Conservation (phyloP, 1,284 basidiomycete genomes). For the Stygiomarasmius scandens region DNA sequence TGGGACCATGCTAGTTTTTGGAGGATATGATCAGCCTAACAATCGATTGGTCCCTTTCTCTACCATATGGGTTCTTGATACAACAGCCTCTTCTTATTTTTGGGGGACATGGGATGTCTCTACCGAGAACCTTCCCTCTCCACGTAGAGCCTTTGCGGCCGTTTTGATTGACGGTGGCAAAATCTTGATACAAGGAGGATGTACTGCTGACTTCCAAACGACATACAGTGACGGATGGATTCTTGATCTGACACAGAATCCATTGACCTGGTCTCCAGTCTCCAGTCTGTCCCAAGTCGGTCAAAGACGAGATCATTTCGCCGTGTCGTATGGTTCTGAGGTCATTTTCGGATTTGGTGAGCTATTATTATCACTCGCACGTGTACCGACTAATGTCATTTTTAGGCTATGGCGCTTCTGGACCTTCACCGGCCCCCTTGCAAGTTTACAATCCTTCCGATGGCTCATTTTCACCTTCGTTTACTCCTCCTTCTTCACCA, state of each 20-base stretch:
- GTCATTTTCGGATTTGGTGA: conserved; percentile 81
- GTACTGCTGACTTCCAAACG: conserved; percentile 57
- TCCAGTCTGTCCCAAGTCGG: conserved; percentile 58
- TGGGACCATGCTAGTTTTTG: conserved; percentile 74
- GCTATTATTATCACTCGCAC: conserved; percentile 28
- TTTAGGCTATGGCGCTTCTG: conserved; percentile 59
- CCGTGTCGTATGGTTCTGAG: conserved; percentile 58
- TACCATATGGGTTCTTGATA: conserved; percentile 68
- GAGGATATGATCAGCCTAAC: conserved; percentile 63
- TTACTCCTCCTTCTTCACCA: conserved; percentile 31
- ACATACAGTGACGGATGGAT: conserved; percentile 76
- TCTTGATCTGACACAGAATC: conserved; percentile 59
- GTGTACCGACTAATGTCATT: conserved; percentile 7
- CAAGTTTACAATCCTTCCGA: conserved; percentile 53
- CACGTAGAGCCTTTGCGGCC: conserved; percentile 72
- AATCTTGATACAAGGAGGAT: conserved; percentile 78
- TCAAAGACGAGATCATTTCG: conserved; percentile 72
- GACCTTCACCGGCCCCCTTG: conserved; percentile 52
- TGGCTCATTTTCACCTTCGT: conserved; percentile 26
- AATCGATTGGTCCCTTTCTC: conserved; percentile 56
- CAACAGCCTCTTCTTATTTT: conserved; percentile 41
- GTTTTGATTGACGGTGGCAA: conserved; percentile 54
- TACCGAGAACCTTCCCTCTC: conserved; percentile 47
- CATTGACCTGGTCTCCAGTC: conserved; percentile 59
- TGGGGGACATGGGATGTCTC: conserved; percentile 57